A percentile compares a stretch with the other conserved stretches of the same genome.
phyloP scores from a whole-genome alignment of 805 yeast genomes.

The Ogataea pignaliae region DNA sequence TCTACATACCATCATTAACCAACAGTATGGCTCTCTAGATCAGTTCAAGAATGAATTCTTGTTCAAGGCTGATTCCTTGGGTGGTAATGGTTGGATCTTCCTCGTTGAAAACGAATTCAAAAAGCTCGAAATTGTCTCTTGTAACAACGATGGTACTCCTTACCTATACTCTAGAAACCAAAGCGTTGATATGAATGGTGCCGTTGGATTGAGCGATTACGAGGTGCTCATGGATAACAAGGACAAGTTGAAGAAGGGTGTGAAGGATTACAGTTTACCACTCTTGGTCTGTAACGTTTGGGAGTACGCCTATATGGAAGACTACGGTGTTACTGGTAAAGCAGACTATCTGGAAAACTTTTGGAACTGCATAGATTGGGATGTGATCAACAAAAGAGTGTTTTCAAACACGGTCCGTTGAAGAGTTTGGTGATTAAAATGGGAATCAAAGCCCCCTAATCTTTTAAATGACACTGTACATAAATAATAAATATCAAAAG shows the following conservation, averaged over 20 bases:
- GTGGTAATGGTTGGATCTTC: slow-evolving; percentile 74
- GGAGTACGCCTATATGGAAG: slow-evolving; percentile 84
- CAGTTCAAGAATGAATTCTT: slow-evolving; percentile 47
- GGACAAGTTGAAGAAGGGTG: slow-evolving; percentile 23
- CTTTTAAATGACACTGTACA: background rate
- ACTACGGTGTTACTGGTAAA: slow-evolving; percentile 78
- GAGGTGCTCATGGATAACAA: slow-evolving; percentile 38
- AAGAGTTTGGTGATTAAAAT: too few relatives aligned
- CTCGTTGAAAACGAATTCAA: slow-evolving; percentile 64
- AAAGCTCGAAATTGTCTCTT: slow-evolving; percentile 45
- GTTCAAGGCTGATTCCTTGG: slow-evolving; percentile 45
- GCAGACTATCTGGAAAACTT: slow-evolving; percentile 68
- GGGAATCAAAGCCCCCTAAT: too few relatives aligned
- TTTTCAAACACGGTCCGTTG: slow-evolving; percentile 19
- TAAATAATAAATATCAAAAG: background rate
- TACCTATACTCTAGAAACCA: slow-evolving; percentile 67
- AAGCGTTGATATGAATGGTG: slow-evolving; percentile 69
- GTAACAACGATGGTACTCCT: slow-evolving; percentile 77
- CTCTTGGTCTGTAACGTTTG: slow-evolving; percentile 76
- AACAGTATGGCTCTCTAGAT: slow-evolving; percentile 41
- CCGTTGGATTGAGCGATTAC: slow-evolving; percentile 53
- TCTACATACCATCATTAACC: slow-evolving; percentile 29
- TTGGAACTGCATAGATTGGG: slow-evolving; percentile 85
- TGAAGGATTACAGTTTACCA: slow-evolving; percentile 64
- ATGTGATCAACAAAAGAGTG: slow-evolving; percentile 50